Conservation (phyloP, 2,329 filamentous ascomycete genomes). For the Colletotrichum cuscutae region DNA sequence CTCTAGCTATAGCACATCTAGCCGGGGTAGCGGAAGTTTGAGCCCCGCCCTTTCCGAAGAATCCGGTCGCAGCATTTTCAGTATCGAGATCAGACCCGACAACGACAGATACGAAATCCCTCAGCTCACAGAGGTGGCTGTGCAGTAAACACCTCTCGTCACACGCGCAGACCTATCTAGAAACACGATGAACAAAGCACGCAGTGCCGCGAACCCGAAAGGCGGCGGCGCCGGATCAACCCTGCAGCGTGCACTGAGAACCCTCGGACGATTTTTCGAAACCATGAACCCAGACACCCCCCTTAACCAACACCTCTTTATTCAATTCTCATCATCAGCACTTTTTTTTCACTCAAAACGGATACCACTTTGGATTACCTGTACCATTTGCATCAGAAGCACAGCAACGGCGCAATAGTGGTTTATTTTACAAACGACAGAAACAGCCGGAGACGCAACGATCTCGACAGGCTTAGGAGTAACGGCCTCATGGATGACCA, state of each 20-base stretch:
- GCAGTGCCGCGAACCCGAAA: neutral
- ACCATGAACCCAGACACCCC: neutral
- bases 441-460: slow-evolving; percentile 18
- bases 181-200: neutral
- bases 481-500: slow-evolving; percentile 31
- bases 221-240: neutral
- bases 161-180: neutral
- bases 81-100: slow-evolving; percentile 48
- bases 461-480: slow-evolving; percentile 22
- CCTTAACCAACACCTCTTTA: neutral
- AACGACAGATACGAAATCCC: slow-evolving; percentile 46
- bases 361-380: slow-evolving; percentile 35
- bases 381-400: slow-evolving; percentile 37
- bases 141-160: slow-evolving; percentile 42
- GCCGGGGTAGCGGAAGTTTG: slow-evolving; percentile 47
- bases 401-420: slow-evolving; percentile 37
- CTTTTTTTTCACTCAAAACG: slow-evolving; percentile 25
- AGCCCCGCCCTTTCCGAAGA: slow-evolving; percentile 61
- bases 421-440: slow-evolving; percentile 28
- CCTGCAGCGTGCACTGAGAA: neutral
- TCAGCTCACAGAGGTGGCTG: slow-evolving; percentile 58
- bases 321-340: slow-evolving; percentile 32
- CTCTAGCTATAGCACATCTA: slow-evolving; percentile 70
- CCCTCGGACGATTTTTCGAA: neutral
- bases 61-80: slow-evolving; percentile 34